These are phyloP conservation scores for Clitopilus passeckerianus DNA, from an alignment of 768 basidiomycete genomes.

Conservation along the genomic window DNA sequence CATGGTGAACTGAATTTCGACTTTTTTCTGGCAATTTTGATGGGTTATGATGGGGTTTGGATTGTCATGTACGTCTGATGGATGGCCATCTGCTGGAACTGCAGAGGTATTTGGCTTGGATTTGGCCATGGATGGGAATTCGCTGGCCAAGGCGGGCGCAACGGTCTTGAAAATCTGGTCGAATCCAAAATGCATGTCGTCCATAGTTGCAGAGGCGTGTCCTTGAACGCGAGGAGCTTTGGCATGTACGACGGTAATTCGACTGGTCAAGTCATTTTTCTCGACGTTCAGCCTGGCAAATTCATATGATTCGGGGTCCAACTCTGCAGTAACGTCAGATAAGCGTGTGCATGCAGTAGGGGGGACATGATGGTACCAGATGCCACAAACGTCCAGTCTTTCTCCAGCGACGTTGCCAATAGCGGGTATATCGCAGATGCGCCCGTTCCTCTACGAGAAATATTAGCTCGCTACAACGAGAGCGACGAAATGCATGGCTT, in stretches of 20 bases:
- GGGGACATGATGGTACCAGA: conserved; percentile 47
- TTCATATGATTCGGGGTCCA: conserved; percentile 58
- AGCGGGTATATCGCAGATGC: conserved; percentile 89
- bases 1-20: conserved; percentile 76
- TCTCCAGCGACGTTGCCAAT: conserved; percentile 51
- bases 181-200: conserved; percentile 6
- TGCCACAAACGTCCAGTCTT: conserved; percentile 56
- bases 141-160: not conserved
- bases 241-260: conserved; percentile 39
- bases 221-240: not conserved
- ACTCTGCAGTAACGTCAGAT: conserved; percentile 39
- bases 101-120: not conserved
- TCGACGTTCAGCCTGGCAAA: conserved; percentile 55
- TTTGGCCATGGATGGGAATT: not conserved
- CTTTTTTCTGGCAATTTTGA: conserved; percentile 7
- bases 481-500: conserved; percentile 16
- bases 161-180: conserved; percentile 5
- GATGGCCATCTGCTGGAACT: not conserved
- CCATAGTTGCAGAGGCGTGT: not conserved
- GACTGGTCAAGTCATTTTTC: conserved; percentile 46
- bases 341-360: not conserved
- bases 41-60: no score
- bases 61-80: not conserved
- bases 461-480: not conserved
- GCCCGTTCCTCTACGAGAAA: conserved; percentile 70